Evolutionary conservation across 2,329 filamentous ascomycete species (phyloP).

Genomic region (Byssochlamys sp.): DNA sequence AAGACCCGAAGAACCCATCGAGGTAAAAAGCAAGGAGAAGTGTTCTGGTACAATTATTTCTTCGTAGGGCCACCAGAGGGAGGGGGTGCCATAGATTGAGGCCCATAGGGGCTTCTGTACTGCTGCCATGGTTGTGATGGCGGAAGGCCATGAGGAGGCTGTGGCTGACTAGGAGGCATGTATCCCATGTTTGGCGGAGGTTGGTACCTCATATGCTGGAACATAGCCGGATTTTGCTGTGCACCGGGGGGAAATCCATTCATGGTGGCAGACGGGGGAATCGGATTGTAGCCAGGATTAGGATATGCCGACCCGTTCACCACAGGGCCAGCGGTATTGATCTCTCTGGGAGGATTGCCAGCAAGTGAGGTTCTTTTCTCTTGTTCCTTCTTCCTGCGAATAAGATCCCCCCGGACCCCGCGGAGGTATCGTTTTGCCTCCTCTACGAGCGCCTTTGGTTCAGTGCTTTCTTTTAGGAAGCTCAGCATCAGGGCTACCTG

Average conservation of each 20-base stretch:
- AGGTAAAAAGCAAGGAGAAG: neutral
- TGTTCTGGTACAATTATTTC: neutral
- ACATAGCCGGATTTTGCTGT: neutral
- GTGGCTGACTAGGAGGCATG: neutral
- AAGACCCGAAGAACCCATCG: neutral
- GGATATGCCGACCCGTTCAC: neutral
- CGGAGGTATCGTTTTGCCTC: constrained; percentile 48
- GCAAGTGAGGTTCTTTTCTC: constrained; percentile 4
- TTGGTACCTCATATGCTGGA: neutral
- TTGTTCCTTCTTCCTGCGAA: constrained; percentile 37
- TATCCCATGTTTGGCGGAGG: neutral
- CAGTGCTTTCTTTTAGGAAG: constrained; percentile 49
- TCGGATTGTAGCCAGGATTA: neutral
- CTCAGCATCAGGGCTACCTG: constrained; percentile 57
- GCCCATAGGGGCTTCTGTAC: neutral
- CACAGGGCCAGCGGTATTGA: neutral
- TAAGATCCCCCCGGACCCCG: constrained; percentile 47
- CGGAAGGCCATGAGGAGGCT: neutral
- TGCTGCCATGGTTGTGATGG: neutral
- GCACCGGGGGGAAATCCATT: neutral
- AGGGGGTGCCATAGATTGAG: neutral
- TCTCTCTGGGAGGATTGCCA: neutral
- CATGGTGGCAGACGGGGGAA: neutral
- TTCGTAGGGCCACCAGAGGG: neutral
- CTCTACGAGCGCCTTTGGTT: constrained; percentile 45